Evolutionary conservation across 2,329 filamentous ascomycete genomes (phyloP).

Genomic region (Dactylellina parvicollis): DNA sequence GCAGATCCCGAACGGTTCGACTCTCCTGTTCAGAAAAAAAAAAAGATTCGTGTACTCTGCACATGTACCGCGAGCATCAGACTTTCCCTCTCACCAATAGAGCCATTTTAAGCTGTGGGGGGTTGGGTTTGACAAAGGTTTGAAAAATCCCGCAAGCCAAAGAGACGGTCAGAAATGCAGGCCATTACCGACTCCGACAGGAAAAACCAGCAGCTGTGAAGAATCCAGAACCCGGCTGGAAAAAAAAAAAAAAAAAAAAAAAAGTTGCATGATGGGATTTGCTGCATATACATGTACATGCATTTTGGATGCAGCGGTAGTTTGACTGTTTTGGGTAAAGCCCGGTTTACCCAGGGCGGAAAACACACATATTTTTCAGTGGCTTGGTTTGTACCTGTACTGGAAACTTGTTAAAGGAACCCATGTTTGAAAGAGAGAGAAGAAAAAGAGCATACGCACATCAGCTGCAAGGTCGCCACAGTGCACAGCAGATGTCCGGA

Average conservation of each 20-base stretch:
- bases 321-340: not conserved
- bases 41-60: conserved; percentile 14
- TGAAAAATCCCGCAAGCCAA: conserved; percentile 28
- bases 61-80: not conserved
- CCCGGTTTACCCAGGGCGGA: not conserved
- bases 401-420: not conserved
- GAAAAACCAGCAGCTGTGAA: not conserved
- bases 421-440: conserved; percentile 11
- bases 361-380: not conserved
- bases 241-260: too few relatives aligned
- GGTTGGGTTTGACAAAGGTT: not conserved
- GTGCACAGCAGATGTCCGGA: conserved; percentile 50
- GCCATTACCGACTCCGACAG: not conserved
- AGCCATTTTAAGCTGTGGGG: conserved; percentile 3
- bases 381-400: not conserved
- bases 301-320: conserved; percentile 10
- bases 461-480: conserved; percentile 43
- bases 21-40: conserved; percentile 9
- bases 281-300: not conserved
- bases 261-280: conserved; percentile 13
- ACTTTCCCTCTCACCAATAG: not conserved
- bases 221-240: not conserved
- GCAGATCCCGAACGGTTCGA: conserved; percentile 34
- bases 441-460: conserved; percentile 31
- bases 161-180: not conserved